Percentiles rank a stretch among this genome's conserved stretches.
These are phyloP conservation scores for Xanthoceras sorbifolium DNA, from an alignment of 345 rosid species.

Conservation along the genomic window DNA sequence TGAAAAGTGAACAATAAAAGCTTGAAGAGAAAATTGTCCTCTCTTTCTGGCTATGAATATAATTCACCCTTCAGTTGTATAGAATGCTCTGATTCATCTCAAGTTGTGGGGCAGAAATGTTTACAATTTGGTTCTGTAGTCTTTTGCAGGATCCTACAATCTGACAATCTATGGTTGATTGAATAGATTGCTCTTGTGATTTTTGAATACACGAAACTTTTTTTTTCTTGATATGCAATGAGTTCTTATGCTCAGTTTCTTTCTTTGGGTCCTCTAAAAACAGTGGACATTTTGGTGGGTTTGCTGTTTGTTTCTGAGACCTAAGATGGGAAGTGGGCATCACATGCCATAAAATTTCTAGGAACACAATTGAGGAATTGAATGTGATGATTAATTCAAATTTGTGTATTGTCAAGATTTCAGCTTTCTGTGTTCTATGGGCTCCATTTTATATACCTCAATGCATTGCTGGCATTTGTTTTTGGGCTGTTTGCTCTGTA, in stretches of 20 bases:
- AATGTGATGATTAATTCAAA: neutral
- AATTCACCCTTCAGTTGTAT: constrained; percentile 20
- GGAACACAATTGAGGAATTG: neutral
- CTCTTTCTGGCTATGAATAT: constrained; percentile 11
- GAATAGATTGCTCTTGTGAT: constrained; percentile 1
- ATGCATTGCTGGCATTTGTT: neutral
- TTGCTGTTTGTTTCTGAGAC: neutral
- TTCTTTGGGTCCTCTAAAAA: neutral
- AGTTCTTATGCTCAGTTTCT: neutral
- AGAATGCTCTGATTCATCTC: constrained; percentile 18
- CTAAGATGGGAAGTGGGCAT: neutral
- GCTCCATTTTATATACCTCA: neutral
- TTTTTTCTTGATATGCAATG: neutral
- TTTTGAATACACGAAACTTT: neutral
- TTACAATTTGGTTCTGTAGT: constrained; percentile 18
- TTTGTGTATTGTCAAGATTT: neutral
- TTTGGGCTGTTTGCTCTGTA: neutral
- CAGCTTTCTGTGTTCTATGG: neutral
- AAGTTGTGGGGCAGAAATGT: constrained; percentile 13
- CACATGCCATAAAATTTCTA: neutral
- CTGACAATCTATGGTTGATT: neutral
- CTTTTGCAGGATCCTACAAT: neutral
- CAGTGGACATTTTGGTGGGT: neutral
- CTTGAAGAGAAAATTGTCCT: constrained; percentile 19
- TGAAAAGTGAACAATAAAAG: constrained; percentile 24